Percentiles rank a stretch among this genome's conserved stretches.
phyloP scores from a whole-genome alignment of 345 rosid genomes.

The Triadica sebifera region DNA sequence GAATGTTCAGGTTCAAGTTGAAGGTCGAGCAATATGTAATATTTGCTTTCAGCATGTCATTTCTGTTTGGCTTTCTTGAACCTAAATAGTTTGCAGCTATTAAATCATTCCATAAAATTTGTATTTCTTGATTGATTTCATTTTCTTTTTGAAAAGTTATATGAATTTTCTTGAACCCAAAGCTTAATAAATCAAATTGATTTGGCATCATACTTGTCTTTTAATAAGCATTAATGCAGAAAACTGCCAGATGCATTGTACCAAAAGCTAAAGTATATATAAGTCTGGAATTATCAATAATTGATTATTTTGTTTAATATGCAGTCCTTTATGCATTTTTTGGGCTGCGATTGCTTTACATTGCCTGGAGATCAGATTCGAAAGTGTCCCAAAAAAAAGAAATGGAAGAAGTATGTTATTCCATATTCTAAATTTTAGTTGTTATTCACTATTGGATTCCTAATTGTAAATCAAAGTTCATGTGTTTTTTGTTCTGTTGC shows the following conservation, averaged over 20 bases:
- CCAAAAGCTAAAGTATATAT: background rate
- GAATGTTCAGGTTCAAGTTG: too few relatives aligned
- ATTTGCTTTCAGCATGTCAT: too few relatives aligned
- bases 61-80: too few relatives aligned
- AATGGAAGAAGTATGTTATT: constrained; percentile 82
- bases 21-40: too few relatives aligned
- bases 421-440: background rate
- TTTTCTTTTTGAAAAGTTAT: too few relatives aligned
- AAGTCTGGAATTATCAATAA: too few relatives aligned
- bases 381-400: constrained; percentile 91
- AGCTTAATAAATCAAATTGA: background rate
- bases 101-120: too few relatives aligned
- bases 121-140: too few relatives aligned
- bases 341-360: constrained; percentile 90
- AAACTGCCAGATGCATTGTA: background rate
- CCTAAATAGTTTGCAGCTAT: too few relatives aligned
- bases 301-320: constrained; percentile 7
- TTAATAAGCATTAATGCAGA: background rate
- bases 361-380: constrained; percentile 98
- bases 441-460: background rate
- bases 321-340: constrained; percentile 90
- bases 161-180: background rate
- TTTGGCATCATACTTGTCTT: background rate
- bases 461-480: background rate
- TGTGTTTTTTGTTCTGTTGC: background rate